Conservation (phyloP, 1,139 yeast species). For the Groenewaldozyma sp. region DNA sequence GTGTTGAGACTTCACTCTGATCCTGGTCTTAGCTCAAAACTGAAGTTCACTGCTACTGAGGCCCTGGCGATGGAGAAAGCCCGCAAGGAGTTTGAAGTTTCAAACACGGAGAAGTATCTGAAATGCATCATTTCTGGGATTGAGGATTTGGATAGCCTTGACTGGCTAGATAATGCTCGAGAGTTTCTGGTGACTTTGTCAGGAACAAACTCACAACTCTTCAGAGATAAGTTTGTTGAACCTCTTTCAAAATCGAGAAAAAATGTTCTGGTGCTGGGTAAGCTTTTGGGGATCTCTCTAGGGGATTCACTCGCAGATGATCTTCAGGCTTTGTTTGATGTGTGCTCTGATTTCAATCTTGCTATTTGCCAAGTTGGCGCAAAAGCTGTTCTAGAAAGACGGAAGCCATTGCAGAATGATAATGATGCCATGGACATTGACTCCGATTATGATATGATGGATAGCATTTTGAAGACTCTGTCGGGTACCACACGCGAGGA, state of each 20-base stretch:
- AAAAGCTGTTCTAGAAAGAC: not conserved
- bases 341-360: not conserved
- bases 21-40: slow-evolving; percentile 7
- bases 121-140: not conserved
- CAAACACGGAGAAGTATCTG: not conserved
- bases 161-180: not conserved
- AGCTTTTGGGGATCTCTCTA: no score
- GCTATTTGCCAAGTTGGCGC: slow-evolving; percentile 4
- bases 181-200: not conserved
- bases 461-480: not conserved
- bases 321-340: not conserved
- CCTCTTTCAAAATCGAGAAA: no score
- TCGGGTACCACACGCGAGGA: not conserved
- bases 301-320: no score
- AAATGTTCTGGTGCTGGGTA: no score
- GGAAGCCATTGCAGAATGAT: not conserved
- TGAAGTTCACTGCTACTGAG: slow-evolving; percentile 18
- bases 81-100: slow-evolving; percentile 14
- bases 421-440: not conserved
- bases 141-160: no score
- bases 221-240: not conserved
- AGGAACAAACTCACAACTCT: not conserved
- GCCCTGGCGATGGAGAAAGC: slow-evolving; percentile 19
- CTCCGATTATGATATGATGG: not conserved
- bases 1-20: slow-evolving; percentile 5